These are phyloP conservation scores for Crepidotus variabilis DNA, from an alignment of 768 basidiomycete genomes.

Conservation along the genomic window DNA sequence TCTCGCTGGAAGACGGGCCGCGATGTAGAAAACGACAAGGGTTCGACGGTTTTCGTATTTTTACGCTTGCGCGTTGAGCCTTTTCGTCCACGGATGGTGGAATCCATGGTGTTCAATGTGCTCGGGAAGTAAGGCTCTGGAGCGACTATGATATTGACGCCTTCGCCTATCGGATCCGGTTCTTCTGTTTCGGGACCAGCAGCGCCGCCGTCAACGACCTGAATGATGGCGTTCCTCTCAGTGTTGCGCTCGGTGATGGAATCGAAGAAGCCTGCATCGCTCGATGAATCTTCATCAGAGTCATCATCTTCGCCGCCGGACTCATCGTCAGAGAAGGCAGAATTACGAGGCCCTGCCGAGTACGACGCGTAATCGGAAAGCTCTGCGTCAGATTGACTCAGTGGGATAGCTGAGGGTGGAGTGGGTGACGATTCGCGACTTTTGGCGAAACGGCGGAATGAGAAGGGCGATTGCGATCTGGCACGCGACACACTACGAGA, in stretches of 20 bases:
- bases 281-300: slow-evolving; percentile 56
- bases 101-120: slow-evolving; percentile 50
- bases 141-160: slow-evolving; percentile 84
- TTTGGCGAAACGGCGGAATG: slow-evolving; percentile 57
- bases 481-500: slow-evolving; percentile 57
- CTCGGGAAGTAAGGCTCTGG: slow-evolving; percentile 80
- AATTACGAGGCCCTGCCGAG: slow-evolving; percentile 53
- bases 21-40: slow-evolving; percentile 61
- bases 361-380: slow-evolving; percentile 53
- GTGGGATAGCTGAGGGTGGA: slow-evolving; percentile 47
- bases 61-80: slow-evolving; percentile 51
- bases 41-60: slow-evolving; percentile 58
- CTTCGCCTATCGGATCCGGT: slow-evolving; percentile 87
- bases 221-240: slow-evolving; percentile 67
- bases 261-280: slow-evolving; percentile 65
- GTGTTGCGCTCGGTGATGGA: slow-evolving; percentile 85
- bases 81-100: slow-evolving; percentile 33
- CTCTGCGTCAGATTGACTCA: slow-evolving; percentile 62
- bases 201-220: slow-evolving; percentile 18
- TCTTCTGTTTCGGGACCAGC: slow-evolving; percentile 53
- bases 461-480: slow-evolving; percentile 80
- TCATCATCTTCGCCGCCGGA: slow-evolving; percentile 72
- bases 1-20: slow-evolving; percentile 88
- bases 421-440: slow-evolving; percentile 54
- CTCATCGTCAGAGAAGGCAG: slow-evolving; percentile 55